Evolutionary conservation across 371 early-diverging fungal species (phyloP).

Genomic region (Haplosporangium sp.): DNA sequence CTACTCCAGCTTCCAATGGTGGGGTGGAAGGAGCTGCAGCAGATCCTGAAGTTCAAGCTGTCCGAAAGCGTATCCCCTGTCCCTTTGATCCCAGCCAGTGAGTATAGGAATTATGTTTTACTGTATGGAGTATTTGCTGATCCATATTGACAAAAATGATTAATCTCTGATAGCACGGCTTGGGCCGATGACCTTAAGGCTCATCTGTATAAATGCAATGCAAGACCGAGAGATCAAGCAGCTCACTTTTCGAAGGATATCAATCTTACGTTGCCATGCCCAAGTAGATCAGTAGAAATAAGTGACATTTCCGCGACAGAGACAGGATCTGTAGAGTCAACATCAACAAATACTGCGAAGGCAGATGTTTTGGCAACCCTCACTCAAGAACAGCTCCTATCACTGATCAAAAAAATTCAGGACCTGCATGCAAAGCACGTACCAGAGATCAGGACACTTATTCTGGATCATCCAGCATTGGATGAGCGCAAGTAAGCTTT

Average conservation of each 20-base stretch:
- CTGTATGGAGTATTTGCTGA: not conserved
- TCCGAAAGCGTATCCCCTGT: constrained; percentile 75
- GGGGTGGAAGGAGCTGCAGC: constrained; percentile 8
- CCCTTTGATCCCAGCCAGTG: constrained; percentile 86
- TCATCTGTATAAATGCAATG: constrained; percentile 80
- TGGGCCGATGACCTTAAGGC: constrained; percentile 71
- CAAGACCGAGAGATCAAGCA: constrained; percentile 68
- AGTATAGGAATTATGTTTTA: constrained; percentile 21
- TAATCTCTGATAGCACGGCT: constrained; percentile 64
- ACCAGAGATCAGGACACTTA: constrained; percentile 57
- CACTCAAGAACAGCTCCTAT: constrained; percentile 57
- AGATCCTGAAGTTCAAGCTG: constrained; percentile 11
- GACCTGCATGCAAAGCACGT: constrained; percentile 56
- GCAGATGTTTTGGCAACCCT: constrained; percentile 60
- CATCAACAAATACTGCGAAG: constrained; percentile 28
- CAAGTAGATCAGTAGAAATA: constrained; percentile 51
- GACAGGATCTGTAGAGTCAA: constrained; percentile 9
- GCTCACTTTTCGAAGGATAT: constrained; percentile 64
- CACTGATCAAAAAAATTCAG: constrained; percentile 63
- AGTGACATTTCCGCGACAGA: not conserved
- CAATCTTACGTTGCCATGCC: constrained; percentile 67
- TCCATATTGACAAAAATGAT: not conserved
- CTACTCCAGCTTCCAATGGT: constrained; percentile 1
- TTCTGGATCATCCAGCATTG: constrained; percentile 64
- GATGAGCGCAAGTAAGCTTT: constrained; percentile 61